Conservation (phyloP, 768 basidiomycete genomes). For the Rhodotorula babjevae region DNA sequence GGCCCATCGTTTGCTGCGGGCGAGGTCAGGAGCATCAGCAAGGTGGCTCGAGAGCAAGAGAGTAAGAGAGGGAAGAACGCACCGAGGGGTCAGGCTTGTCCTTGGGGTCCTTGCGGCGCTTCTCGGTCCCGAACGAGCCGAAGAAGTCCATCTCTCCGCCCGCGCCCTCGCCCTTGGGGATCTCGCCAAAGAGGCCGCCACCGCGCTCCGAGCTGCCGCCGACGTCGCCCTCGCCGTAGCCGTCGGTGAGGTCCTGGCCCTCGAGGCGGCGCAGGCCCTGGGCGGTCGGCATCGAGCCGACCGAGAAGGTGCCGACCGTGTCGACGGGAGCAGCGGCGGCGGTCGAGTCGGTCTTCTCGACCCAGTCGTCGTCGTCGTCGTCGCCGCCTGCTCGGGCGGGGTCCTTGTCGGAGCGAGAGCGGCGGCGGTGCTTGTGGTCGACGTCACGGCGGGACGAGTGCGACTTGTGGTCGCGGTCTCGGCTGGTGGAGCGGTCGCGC, state of each 20-base stretch:
- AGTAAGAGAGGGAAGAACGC: not conserved
- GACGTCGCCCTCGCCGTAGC: slow-evolving; percentile 44
- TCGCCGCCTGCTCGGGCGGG: slow-evolving; percentile 40
- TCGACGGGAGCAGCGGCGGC: slow-evolving; percentile 64
- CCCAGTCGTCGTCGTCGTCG: slow-evolving; percentile 55
- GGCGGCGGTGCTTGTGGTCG: not conserved
- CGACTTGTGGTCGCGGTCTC: slow-evolving; percentile 41
- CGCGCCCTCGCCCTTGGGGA: slow-evolving; percentile 50
- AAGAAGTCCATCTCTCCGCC: slow-evolving; percentile 74
- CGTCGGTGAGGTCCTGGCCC: slow-evolving; percentile 44
- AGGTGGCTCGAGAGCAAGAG: slow-evolving; percentile 44
- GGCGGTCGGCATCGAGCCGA: slow-evolving; percentile 20
- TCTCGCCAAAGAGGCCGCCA: slow-evolving; percentile 19
- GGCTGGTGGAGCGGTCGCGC: slow-evolving; percentile 32
- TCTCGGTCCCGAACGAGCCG: slow-evolving; percentile 73
- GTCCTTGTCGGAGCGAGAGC: no score
- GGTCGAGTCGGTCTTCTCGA: slow-evolving; percentile 43
- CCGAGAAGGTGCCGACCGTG: slow-evolving; percentile 33
- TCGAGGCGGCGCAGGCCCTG: not conserved
- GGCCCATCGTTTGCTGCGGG: slow-evolving; percentile 57
- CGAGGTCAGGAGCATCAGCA: slow-evolving; percentile 43
- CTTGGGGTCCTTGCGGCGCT: slow-evolving; percentile 57
- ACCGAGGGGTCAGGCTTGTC: slow-evolving; percentile 36
- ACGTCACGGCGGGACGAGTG: slow-evolving; percentile 10
- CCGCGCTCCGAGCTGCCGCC: slow-evolving; percentile 16